Base-by-base conservation (phyloP, 2,329 filamentous ascomycete genomes). In the Westerdykella ornata region DNA sequence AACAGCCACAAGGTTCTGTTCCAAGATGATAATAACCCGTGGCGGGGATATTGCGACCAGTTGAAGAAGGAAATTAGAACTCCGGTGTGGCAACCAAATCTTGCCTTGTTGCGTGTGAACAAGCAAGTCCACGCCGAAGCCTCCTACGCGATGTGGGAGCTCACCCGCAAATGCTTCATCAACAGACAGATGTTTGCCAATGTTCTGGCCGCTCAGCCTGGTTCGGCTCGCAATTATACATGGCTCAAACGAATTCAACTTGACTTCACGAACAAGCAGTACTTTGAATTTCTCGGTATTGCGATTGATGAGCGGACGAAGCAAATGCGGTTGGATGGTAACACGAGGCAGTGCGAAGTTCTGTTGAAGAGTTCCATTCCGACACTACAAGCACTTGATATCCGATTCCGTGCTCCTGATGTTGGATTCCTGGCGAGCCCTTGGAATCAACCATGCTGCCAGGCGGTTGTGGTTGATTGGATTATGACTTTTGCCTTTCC, bases 401-500 rank as follows among this genome's bases (percentile, higher is more conserved):
- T 17, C n/a, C 16, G n/a, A 13, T 33, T 33, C 13, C 16, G 30
- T 14, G 30, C n/a, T 3, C 30, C 30, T 15, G 30, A 17, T 5
- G 22, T 26, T 26, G 22, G 22, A 26, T 26, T 3, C 22, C 8
- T 26, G 22, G 22, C 22, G 22, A 26, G 22, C 12, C 22, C 22
- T 8, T 26, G 22, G 22, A 26, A 2, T 3, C 8, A 9, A 9
- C 9, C n/a, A 8, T 33, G 16, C 16, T 15, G 30, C 30, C n/a
- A 15, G n/a, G 8, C 3, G 30, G 30, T 15, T 14, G 15, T 20
- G 11, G 34, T 43, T 6, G 44, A 47, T 17, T 46, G 39, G 44
- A 38, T 46, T 8, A 14, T 47, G 4, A 46, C 43, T 2, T 40
- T 45, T 18, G 28, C 28, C 2, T 47, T 44, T 17, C 41, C 41